Percentiles rank a stretch among this genome's conserved stretches.
Evolutionary conservation across 2,329 filamentous ascomycete genomes (phyloP).

Genomic region (Neurospora crassa): DNA sequence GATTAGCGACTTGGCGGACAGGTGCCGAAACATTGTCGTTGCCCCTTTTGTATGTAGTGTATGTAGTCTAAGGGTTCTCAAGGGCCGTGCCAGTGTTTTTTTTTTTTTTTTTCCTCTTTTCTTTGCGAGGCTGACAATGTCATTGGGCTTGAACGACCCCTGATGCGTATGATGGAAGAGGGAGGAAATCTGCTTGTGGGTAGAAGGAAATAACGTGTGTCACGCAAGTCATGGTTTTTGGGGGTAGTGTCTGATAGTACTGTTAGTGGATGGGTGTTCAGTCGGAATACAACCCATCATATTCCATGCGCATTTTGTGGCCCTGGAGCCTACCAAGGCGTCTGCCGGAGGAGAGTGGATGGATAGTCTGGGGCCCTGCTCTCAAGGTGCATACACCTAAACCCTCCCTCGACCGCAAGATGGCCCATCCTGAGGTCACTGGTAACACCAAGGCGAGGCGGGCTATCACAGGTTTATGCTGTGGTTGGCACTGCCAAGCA

Average conservation of each 20-base stretch:
- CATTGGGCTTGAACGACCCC: background rate
- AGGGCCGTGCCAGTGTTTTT: background rate
- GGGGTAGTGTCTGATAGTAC: background rate
- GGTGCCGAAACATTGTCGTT: background rate
- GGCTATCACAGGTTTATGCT: background rate
- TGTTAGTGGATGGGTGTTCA: background rate
- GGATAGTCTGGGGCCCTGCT: background rate
- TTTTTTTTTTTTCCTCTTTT: background rate
- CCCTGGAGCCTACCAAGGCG: background rate
- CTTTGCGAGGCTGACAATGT: background rate
- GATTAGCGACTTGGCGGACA: background rate
- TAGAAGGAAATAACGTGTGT: background rate
- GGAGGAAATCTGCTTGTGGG: background rate
- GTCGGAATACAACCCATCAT: background rate
- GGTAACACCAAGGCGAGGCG: background rate
- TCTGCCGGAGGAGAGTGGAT: background rate
- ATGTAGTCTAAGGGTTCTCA: background rate
- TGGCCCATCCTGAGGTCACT: background rate
- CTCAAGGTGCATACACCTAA: background rate
- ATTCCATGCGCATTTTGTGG: background rate
- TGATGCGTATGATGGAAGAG: background rate
- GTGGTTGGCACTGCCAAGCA: conserved; percentile 7
- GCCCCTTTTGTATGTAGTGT: background rate
- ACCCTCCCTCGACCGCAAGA: background rate
- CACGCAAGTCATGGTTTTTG: background rate